Conservation (phyloP, 345 rosid species). For the Rhodamnia rubescens region DNA sequence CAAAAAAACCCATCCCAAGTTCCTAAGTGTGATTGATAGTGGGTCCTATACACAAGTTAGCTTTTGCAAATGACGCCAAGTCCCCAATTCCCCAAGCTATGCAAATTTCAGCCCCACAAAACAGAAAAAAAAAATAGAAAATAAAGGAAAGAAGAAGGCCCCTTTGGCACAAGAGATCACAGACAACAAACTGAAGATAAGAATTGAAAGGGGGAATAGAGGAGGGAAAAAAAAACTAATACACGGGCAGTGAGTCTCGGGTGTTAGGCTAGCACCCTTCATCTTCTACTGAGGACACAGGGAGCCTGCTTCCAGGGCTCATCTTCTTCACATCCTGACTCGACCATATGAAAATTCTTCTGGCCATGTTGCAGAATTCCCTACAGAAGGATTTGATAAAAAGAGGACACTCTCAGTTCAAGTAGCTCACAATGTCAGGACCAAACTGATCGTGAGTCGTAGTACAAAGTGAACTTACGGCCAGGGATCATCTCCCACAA, state of each 20-base stretch:
- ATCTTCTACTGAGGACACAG: slow-evolving; percentile 36
- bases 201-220: not conserved
- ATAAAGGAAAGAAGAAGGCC: not conserved
- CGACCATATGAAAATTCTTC: slow-evolving; percentile 68
- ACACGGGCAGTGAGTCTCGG: not conserved
- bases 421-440: not conserved
- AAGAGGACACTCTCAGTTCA: not conserved
- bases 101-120: not conserved
- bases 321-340: slow-evolving; percentile 76
- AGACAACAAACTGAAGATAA: not conserved
- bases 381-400: slow-evolving; percentile 12
- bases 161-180: not conserved
- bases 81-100: not conserved
- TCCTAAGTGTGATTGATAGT: not conserved
- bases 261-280: slow-evolving; percentile 15
- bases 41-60: not conserved
- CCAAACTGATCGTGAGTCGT: not conserved
- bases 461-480: slow-evolving; percentile 40
- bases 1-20: not conserved
- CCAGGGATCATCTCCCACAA: slow-evolving; percentile 95
- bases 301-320: slow-evolving; percentile 43
- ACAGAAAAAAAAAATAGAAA: not conserved
- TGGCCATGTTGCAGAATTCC: slow-evolving; percentile 90
- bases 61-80: not conserved
- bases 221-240: not conserved